Evolutionary conservation across 331 rosid genomes (phyloP).

Genomic region (Pyrus hybrid): DNA sequence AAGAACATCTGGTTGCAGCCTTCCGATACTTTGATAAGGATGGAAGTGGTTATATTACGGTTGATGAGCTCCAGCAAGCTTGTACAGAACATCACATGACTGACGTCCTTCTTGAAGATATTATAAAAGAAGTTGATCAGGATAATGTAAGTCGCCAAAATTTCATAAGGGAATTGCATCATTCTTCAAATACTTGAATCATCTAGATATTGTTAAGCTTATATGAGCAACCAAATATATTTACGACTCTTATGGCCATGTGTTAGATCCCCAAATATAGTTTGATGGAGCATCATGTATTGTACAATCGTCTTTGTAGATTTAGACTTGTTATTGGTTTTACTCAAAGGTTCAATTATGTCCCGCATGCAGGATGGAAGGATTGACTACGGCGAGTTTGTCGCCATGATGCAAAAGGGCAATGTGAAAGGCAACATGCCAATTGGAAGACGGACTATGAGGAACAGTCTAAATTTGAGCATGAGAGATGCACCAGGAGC

Average conservation of each 20-base stretch:
- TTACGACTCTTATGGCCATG: too few species aligned
- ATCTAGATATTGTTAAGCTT: not conserved
- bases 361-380: constrained; percentile 69
- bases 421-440: constrained; percentile 71
- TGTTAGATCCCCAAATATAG: not conserved
- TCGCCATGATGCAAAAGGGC: constrained; percentile 99
- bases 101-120: constrained; percentile 81
- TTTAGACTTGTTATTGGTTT: not conserved
- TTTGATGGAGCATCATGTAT: not conserved
- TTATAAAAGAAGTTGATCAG: constrained; percentile 95
- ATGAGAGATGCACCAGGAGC: constrained; percentile 87
- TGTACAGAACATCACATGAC: constrained; percentile 89
- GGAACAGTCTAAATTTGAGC: constrained; percentile 94
- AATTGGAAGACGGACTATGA: constrained; percentile 95
- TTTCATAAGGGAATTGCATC: not conserved
- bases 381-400: constrained; percentile 92
- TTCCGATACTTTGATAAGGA: constrained; percentile 96
- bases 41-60: constrained; percentile 93
- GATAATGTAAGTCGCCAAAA: constrained; percentile 64
- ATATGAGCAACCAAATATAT: too few species aligned
- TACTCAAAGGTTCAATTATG: not conserved
- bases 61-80: constrained; percentile 99
- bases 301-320: not conserved
- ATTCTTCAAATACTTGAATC: not conserved
- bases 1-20: constrained; percentile 96